Conservation (phyloP, 2,329 filamentous ascomycete genomes). For the Verticillium longisporum region DNA sequence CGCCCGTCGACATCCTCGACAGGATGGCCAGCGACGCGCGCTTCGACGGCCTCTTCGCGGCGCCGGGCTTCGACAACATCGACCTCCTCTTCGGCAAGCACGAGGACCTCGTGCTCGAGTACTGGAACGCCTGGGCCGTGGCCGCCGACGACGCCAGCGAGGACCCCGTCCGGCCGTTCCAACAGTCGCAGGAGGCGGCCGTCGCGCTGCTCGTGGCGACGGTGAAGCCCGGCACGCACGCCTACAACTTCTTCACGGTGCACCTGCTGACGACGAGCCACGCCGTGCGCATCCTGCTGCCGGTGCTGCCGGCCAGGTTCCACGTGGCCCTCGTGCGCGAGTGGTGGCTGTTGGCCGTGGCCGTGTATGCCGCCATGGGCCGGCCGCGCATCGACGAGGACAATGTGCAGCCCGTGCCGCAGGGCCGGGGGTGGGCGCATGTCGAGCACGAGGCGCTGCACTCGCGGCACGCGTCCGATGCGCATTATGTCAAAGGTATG, state of each 20-base stretch:
- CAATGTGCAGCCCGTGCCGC: slow-evolving; percentile 54
- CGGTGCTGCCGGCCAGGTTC: slow-evolving; percentile 64
- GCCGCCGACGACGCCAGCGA: slow-evolving; percentile 14
- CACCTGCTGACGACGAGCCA: slow-evolving; percentile 82
- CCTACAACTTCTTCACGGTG: slow-evolving; percentile 78
- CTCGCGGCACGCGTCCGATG: slow-evolving; percentile 61
- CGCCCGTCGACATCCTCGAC: slow-evolving; percentile 64
- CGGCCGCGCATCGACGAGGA: slow-evolving; percentile 67
- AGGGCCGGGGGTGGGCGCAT: slow-evolving; percentile 67
- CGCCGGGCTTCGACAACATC: slow-evolving; percentile 56
- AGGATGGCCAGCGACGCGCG: slow-evolving; percentile 61
- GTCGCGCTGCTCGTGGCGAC: slow-evolving; percentile 57
- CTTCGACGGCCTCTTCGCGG: slow-evolving; percentile 60
- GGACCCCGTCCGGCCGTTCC: slow-evolving; percentile 68
- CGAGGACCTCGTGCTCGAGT: slow-evolving; percentile 67
- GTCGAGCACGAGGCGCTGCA: slow-evolving; percentile 65
- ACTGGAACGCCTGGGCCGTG: slow-evolving; percentile 86
- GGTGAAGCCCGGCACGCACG: slow-evolving; percentile 47
- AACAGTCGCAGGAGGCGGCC: slow-evolving; percentile 58
- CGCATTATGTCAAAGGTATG: slow-evolving; percentile 79
- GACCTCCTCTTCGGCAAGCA: slow-evolving; percentile 60
- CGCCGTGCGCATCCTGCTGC: slow-evolving; percentile 78
- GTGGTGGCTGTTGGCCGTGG: slow-evolving; percentile 82
- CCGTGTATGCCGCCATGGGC: slow-evolving; percentile 68
- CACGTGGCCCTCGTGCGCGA: slow-evolving; percentile 71